Evolutionary conservation across 495 filamentous ascomycete species (phyloP).

Genomic region (Podospora australis): DNA sequence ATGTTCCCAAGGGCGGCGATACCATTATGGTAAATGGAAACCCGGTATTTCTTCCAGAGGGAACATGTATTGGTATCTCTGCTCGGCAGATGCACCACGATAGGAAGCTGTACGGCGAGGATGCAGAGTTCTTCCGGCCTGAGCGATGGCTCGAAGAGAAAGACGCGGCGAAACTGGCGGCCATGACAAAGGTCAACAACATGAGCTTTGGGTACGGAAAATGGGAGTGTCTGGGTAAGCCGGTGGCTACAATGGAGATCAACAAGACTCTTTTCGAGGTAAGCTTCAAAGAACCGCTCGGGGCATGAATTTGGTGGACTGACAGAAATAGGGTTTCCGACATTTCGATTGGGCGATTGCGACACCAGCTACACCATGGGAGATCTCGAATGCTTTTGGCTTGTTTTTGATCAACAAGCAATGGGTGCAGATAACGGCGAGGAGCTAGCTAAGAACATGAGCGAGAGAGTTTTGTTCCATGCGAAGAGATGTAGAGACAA

Average conservation of each 20-base stretch:
- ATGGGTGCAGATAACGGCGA: conserved; percentile 13
- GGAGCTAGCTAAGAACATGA: too few relatives aligned
- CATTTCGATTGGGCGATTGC: conserved; percentile 43
- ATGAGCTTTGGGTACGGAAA: conserved; percentile 33
- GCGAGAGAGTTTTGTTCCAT: too few relatives aligned
- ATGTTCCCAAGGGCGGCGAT: conserved; percentile 43
- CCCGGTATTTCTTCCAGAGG: conserved; percentile 44
- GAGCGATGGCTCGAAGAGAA: conserved; percentile 49
- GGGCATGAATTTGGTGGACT: neutral
- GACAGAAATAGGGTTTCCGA: conserved; percentile 35
- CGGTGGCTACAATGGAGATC: conserved; percentile 34
- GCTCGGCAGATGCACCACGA: conserved; percentile 23
- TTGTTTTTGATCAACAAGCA: conserved; percentile 14
- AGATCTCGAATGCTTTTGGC: conserved; percentile 2
- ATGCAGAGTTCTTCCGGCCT: conserved; percentile 42
- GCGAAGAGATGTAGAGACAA: neutral
- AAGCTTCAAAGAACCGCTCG: too few relatives aligned
- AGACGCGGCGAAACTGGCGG: conserved; percentile 10
- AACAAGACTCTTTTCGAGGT: conserved; percentile 50
- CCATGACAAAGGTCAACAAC: conserved; percentile 17
- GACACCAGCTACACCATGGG: conserved; percentile 39
- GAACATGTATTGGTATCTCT: conserved; percentile 39
- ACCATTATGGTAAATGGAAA: conserved; percentile 35
- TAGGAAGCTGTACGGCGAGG: conserved; percentile 37
- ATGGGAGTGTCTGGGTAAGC: conserved; percentile 34